phyloP scores from a whole-genome alignment of 2,329 filamentous ascomycete genomes.

The Aureobasidium sp. region DNA sequence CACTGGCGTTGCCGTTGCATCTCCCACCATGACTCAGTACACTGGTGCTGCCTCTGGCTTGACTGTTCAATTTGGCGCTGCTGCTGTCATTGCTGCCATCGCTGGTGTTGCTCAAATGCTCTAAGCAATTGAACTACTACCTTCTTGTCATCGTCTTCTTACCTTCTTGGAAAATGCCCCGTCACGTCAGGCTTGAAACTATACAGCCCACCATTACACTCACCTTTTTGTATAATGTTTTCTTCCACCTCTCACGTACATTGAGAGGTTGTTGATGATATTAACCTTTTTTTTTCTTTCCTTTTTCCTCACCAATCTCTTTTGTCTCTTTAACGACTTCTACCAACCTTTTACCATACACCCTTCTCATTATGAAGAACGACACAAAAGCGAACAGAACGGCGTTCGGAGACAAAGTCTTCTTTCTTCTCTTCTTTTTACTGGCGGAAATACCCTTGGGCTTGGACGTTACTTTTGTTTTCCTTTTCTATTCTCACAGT shows the following conservation, averaged over 20 bases:
- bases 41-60: constrained; percentile 12
- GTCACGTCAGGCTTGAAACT: not conserved
- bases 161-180: not conserved
- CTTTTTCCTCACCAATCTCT: not conserved
- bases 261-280: not conserved
- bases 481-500: not conserved
- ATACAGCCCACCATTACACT: not conserved
- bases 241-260: not conserved
- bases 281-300: not conserved
- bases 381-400: not conserved
- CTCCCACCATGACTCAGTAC: not conserved
- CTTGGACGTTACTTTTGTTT: not conserved
- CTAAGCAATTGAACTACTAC: not conserved
- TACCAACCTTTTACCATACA: not conserved
- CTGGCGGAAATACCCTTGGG: not conserved
- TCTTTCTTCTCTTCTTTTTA: not conserved
- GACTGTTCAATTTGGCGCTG: constrained; percentile 1
- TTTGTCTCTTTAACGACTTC: not conserved
- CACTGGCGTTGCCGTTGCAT: not conserved
- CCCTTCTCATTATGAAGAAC: not conserved
- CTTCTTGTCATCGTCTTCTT: not conserved
- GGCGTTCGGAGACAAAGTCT: not conserved
- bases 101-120: constrained; percentile 6
- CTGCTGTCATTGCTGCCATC: constrained; percentile 5
- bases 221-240: constrained; percentile 7